Base-by-base conservation (phyloP, 495 filamentous ascomycete genomes). In the Xylaria intraflava region DNA sequence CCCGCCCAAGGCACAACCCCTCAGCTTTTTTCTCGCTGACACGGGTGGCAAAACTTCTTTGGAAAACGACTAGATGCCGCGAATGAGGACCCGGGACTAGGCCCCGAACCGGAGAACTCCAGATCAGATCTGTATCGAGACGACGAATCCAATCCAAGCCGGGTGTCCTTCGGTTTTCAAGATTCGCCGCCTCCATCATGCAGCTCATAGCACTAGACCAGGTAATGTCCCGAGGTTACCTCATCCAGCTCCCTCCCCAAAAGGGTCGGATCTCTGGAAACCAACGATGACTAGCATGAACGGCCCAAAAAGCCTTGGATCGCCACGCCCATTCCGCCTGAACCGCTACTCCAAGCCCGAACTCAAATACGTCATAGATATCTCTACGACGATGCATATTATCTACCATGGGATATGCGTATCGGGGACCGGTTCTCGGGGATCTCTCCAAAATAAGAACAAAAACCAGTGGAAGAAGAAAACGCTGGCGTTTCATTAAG, bases 71-170 rank as follows among this genome's bases (percentile, higher is more conserved):
- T n/a, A n/a, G 36, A 39, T 12, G 30, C 27, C 46, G 31, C 46
- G 31, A 49, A 36, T 39, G 26, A 47, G n/a, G 46, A 10, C 31
- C 46, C 5, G 19, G 43, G 29, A 46, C 43, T 17, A 46, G 43
- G 23, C 26, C 16, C 29, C 17, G 27, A n/a, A 8, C 12, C 20
- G 29, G 46, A n/a, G 43, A 53, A 39, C 42, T 17, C 17, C 10
- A 55, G 36, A 29, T 49, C n/a, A 16, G 53, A 55, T 55, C 53
- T 50, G 29, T 46, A 56, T 51, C 46, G 53, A 56, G 46, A 51
- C 38, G 16, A 41, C 46, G 46, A 56, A 51, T 50, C 24, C 53
- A 46, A 51, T 56, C 11, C 24, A 22, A n/a, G 31, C 35, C n/a
- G n/a, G n/a, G n/a, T n/a, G n/a, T n/a, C n/a, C n/a, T n/a, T n/a